Conservation (phyloP, 768 basidiomycete genomes). For the Amanita pallidorosea region DNA sequence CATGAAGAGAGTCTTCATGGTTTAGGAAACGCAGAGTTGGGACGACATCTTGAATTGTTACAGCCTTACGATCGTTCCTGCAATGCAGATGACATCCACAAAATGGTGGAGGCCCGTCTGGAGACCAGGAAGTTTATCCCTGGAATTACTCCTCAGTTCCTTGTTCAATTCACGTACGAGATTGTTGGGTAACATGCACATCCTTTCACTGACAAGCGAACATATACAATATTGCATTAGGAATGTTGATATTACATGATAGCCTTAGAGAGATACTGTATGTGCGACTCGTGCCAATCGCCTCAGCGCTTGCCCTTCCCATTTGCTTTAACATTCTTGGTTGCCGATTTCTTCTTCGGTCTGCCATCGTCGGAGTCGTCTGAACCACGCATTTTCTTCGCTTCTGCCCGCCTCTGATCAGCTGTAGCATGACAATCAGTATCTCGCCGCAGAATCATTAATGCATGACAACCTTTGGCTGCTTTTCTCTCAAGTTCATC, state of each 20-base stretch:
- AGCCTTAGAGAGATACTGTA: neutral
- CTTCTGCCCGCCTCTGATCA: slow-evolving; percentile 38
- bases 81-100: no score
- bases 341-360: slow-evolving; percentile 37
- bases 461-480: slow-evolving; percentile 52
- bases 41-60: no score
- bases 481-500: slow-evolving; percentile 91
- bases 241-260: neutral
- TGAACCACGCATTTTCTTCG: slow-evolving; percentile 29
- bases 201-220: no score
- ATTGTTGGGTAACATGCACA: no score
- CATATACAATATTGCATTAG: neutral
- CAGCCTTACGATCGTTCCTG: no score
- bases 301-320: slow-evolving; percentile 19
- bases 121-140: no score
- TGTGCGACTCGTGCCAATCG: neutral
- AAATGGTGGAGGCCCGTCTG: no score
- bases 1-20: no score
- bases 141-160: no score
- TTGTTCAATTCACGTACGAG: no score
- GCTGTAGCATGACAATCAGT: slow-evolving; percentile 19
- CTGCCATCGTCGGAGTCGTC: slow-evolving; percentile 42
- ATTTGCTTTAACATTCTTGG: slow-evolving; percentile 20
- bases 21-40: no score
- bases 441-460: slow-evolving; percentile 9